Conservation (phyloP, 352 stramenopile species). For the Phytopythium chamaehyphon region DNA sequence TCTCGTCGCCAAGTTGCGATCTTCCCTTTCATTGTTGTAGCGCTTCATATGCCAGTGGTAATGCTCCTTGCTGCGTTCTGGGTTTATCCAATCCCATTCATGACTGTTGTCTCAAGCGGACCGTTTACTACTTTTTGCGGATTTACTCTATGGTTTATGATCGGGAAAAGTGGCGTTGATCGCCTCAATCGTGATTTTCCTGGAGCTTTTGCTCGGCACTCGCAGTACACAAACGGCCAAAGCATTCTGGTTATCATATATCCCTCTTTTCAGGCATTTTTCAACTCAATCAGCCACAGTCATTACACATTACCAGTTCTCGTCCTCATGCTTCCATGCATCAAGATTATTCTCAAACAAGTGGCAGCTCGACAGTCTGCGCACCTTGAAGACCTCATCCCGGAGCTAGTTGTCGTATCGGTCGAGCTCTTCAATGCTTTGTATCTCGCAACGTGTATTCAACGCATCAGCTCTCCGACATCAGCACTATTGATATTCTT, state of each 20-base stretch:
- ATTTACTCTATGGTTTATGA: background rate
- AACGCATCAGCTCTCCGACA: background rate
- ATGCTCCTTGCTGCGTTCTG: conserved; percentile 7
- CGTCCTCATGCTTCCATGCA: conserved; percentile 2
- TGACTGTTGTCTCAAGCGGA: conserved; percentile 4
- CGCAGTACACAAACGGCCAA: conserved; percentile 1
- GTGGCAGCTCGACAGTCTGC: background rate
- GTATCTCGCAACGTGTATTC: conserved; percentile 16
- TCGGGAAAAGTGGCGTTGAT: background rate
- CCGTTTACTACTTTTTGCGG: conserved; percentile 8
- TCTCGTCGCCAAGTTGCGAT: background rate
- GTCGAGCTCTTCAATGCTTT: conserved; percentile 18
- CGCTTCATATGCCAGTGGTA: background rate
- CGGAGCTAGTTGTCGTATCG: conserved; percentile 10
- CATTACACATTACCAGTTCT: conserved; percentile 2
- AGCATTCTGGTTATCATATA: conserved; percentile 9
- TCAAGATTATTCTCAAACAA: conserved; percentile 9
- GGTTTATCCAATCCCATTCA: conserved; percentile 20
- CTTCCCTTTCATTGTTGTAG: background rate
- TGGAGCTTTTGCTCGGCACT: background rate
- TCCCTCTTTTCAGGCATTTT: conserved; percentile 9
- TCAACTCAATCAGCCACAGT: conserved; percentile 1
- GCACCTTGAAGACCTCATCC: conserved; percentile 5
- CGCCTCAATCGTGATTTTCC: background rate
- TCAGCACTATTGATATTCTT: background rate